Percentiles rank a stretch among this genome's conserved stretches.
Evolutionary conservation across 2,329 filamentous ascomycete species (phyloP).

Genomic region (Colletotrichum cuscutae): DNA sequence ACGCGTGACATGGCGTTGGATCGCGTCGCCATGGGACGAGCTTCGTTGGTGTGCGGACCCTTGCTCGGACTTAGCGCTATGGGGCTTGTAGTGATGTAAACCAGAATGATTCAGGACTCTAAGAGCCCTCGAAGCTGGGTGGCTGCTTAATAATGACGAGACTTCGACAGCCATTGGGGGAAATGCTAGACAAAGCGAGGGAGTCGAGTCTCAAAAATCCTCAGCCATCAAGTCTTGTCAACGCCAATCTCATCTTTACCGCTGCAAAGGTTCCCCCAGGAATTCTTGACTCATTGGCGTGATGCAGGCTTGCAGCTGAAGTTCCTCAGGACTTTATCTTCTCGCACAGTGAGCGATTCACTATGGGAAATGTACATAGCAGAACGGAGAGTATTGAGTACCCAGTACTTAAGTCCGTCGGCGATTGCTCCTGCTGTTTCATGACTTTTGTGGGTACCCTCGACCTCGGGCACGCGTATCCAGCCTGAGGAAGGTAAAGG

Average conservation of each 20-base stretch:
- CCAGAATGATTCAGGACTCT: not conserved
- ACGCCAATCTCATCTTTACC: not conserved
- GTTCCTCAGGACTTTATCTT: not conserved
- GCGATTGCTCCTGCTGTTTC: slow-evolving; percentile 12
- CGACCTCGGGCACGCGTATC: slow-evolving; percentile 11
- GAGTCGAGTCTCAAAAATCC: not conserved
- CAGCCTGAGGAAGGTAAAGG: slow-evolving; percentile 40
- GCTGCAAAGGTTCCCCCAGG: not conserved
- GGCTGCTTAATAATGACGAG: slow-evolving; percentile 10
- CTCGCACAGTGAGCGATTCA: not conserved
- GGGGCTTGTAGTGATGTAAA: slow-evolving; percentile 4
- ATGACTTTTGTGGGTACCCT: slow-evolving; percentile 15
- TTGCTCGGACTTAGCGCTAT: slow-evolving; percentile 17
- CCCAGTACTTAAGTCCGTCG: not conserved
- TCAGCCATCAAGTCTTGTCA: not conserved
- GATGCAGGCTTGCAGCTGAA: not conserved
- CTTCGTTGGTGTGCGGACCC: slow-evolving; percentile 25
- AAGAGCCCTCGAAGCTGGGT: not conserved
- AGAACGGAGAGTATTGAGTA: not conserved
- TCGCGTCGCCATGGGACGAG: slow-evolving; percentile 27
- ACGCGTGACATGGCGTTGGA: slow-evolving; percentile 26
- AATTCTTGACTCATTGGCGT: slow-evolving; percentile 4
- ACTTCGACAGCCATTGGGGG: not conserved
- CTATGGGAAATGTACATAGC: no score
- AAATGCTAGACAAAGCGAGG: not conserved